A percentile compares a stretch with the other conserved stretches of the same genome.
phyloP scores from a whole-genome alignment of 2,329 filamentous ascomycete genomes.

The Ophiostoma novo-ulmi region DNA sequence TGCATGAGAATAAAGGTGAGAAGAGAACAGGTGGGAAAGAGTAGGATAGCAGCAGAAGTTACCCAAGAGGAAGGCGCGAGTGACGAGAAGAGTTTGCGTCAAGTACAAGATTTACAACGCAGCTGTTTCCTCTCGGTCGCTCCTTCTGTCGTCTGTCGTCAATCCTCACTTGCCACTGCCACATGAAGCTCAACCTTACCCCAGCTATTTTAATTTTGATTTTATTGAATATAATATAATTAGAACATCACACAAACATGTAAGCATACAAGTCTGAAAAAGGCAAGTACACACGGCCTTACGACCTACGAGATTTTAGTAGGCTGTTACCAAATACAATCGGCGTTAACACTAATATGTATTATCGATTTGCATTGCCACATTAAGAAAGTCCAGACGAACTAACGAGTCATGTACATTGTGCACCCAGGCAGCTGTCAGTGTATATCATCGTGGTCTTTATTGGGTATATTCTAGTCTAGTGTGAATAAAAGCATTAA shows the following conservation, averaged over 20 bases:
- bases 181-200: not conserved
- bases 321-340: not conserved
- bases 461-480: constrained; percentile 1
- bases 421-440: not conserved
- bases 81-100: not conserved
- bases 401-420: constrained; percentile 4
- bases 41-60: not conserved
- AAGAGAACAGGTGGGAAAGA: not conserved
- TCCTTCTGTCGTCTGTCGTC: not conserved
- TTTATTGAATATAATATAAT: too few species aligned
- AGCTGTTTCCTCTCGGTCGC: not conserved
- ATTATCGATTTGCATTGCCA: constrained; percentile 12
- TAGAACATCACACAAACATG: not conserved
- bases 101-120: not conserved
- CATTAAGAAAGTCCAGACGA: constrained; percentile 6
- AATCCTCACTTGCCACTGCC: not conserved
- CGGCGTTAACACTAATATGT: not conserved
- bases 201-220: not conserved
- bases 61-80: not conserved
- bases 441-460: not conserved
- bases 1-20: not conserved
- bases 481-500: too few species aligned
- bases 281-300: constrained; percentile 21
- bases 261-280: not conserved
- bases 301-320: not conserved